These are phyloP conservation scores for Colletotrichum somersetense DNA, from an alignment of 2,329 filamentous ascomycete genomes.

Conservation along the genomic window DNA sequence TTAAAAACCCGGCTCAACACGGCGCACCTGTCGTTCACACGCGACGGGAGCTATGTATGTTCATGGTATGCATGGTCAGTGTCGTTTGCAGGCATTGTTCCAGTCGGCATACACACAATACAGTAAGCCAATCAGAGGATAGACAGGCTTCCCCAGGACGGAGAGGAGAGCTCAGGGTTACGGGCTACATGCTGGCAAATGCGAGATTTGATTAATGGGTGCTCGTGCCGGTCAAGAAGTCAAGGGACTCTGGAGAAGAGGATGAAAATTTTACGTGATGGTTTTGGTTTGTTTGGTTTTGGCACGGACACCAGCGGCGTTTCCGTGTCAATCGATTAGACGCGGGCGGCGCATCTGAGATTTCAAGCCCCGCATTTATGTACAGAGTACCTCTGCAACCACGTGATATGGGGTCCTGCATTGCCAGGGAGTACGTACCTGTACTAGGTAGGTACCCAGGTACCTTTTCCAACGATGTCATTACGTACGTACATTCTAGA, in stretches of 20 bases:
- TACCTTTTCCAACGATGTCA: no score
- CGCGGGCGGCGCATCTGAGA: not conserved
- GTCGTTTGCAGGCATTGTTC: no score
- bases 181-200: not conserved
- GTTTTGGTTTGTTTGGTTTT: not conserved
- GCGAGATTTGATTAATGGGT: slow-evolving; percentile 25
- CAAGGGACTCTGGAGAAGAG: slow-evolving; percentile 36
- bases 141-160: slow-evolving; percentile 25
- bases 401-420: slow-evolving; percentile 26
- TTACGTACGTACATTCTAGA: no score
- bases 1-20: slow-evolving; percentile 1
- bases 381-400: not conserved
- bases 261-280: slow-evolving; percentile 37
- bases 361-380: not conserved
- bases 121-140: slow-evolving; percentile 17
- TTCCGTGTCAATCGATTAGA: not conserved
- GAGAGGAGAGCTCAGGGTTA: slow-evolving; percentile 11
- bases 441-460: not conserved
- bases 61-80: no score
- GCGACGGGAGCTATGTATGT: not conserved
- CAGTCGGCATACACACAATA: no score
- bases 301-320: slow-evolving; percentile 26
- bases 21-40: not conserved
- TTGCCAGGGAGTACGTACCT: not conserved
- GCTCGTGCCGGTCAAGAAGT: not conserved